Evolutionary conservation across 2,329 filamentous ascomycete genomes (phyloP), one percentile per base, ranked within the genome.

Genomic region (Gremmenia infestans): DNA sequence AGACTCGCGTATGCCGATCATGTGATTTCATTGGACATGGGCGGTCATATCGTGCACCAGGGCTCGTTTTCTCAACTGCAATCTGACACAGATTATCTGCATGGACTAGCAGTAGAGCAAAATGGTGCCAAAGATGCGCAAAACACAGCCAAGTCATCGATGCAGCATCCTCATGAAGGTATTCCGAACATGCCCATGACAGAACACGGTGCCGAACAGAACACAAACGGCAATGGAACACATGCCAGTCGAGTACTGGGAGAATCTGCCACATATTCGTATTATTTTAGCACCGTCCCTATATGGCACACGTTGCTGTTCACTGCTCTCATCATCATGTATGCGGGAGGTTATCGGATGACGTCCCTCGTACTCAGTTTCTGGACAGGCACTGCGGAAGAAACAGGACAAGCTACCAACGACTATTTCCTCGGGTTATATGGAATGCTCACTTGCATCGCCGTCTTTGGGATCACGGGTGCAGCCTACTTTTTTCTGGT

Each of bases 31-130:
- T 57, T 76, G 5, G 59, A 37, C 37, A n/a, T 60, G 4, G 53
- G 67, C 15, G 72, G 72, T 4, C 54, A 51, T 4, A 59, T 72
- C 40, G 53, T 57, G 1, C 70, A 72, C 17, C 69, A 73, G 56
- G 65, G 63, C 2, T 62, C 35, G 8, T 60, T 64, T 51, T 14
- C 35, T 47, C 42, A 61, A 43, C 52, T 40, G 43, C 17, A 3
- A 52, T 50, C 11, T 15, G 32, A 42, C 4, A 35, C 51, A 47
- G 58, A 60, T n/a, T 64, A 65, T 51, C 57, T 67, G 17, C 47
- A 60, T 35, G 59, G 52, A 40, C 52, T 65, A 32, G 55, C 57
- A 7, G 56, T 55, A 25, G 28, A 55, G 43, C 55, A 60, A 32
- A 56, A 47, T 23, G 12, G 23, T 25, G 59, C 62, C 42, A 19